Evolutionary conservation across 2,329 filamentous ascomycete genomes (phyloP).

Genomic region (Neocatenulostroma microsporum): DNA sequence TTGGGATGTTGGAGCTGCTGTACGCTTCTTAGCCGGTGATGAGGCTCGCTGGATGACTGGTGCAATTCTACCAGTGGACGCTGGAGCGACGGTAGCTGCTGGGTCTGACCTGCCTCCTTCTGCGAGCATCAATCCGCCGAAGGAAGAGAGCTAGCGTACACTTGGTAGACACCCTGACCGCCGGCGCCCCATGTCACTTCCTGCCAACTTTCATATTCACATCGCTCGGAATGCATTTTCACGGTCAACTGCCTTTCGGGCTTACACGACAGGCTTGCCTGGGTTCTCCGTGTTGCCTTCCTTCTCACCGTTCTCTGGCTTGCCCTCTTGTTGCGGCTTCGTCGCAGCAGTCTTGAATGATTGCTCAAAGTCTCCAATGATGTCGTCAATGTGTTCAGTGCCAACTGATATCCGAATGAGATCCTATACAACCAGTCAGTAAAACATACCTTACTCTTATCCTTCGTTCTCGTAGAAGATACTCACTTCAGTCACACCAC

Average conservation of each 20-base stretch:
- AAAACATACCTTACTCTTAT: constrained; percentile 10
- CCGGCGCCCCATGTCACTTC: no score
- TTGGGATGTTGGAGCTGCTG: constrained; percentile 15
- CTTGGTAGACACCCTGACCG: no score
- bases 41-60: constrained; percentile 21
- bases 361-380: constrained; percentile 91
- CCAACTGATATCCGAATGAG: constrained; percentile 92
- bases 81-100: constrained; percentile 34
- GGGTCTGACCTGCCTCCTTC: constrained; percentile 32
- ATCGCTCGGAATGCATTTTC: no score
- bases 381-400: constrained; percentile 94
- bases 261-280: constrained; percentile 18
- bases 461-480: no score
- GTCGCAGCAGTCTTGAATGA: constrained; percentile 59
- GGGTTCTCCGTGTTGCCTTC: constrained; percentile 19
- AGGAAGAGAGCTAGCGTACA: no score
- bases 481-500: constrained; percentile 59
- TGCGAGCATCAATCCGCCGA: constrained; percentile 4
- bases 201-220: no score
- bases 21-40: constrained; percentile 13
- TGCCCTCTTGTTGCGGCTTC: constrained; percentile 29
- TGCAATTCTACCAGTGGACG: constrained; percentile 19
- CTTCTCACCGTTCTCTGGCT: constrained; percentile 17
- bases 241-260: no score
- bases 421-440: constrained; percentile 46